Base-by-base conservation (phyloP, 371 early-diverging fungal species). In the Mortierella sp. region DNA sequence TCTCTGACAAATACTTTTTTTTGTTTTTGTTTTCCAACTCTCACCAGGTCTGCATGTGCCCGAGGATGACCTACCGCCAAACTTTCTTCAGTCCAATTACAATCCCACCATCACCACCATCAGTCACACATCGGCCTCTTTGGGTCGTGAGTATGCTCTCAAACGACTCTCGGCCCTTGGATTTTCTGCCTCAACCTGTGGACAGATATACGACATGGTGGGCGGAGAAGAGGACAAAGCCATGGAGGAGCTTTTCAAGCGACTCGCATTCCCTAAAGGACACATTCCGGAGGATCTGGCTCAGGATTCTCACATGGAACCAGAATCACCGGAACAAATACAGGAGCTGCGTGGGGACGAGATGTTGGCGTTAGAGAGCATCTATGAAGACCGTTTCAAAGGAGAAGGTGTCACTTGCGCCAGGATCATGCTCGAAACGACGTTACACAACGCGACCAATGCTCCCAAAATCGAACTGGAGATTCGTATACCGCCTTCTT, bases 11-110 rank as follows among this genome's bases (percentile, higher is more conserved):
- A n/a, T n/a, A n/a, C n/a, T n/a, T n/a, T n/a, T n/a, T n/a, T n/a
- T n/a, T n/a, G n/a, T n/a, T n/a, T n/a, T 28, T 39, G 23, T 42
- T 23, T 30, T 56, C 12, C 42, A n/a, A n/a, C n/a, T n/a, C n/a
- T n/a, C 3, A n/a, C 27, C 71, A 88, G 88, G 88, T 61, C 64
- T 94, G 28, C 92, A 95, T 74, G 92, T 95, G 12, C 95, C 96
- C 30, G 96, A 95, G 65, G 94, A 93, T 72, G 90, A 93, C 72
- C 59, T 92, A 38, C 92, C 91, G 7, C 62, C 83, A 23, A 86
- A 83, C 55, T 91, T 87, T 59, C 84, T 85, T 81, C 84, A 81
- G 21, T 82, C 85, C 16, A 85, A 81, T 41, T 86, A 86, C 80
- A 87, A 86, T 16, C 88, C 90, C 1, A 87, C 87, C 6, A 84